A percentile compares a stretch with the other conserved stretches of the same genome.
Conservation (phyloP, 2,329 filamentous ascomycete genomes). For the Lasiodiplodia sp. region DNA sequence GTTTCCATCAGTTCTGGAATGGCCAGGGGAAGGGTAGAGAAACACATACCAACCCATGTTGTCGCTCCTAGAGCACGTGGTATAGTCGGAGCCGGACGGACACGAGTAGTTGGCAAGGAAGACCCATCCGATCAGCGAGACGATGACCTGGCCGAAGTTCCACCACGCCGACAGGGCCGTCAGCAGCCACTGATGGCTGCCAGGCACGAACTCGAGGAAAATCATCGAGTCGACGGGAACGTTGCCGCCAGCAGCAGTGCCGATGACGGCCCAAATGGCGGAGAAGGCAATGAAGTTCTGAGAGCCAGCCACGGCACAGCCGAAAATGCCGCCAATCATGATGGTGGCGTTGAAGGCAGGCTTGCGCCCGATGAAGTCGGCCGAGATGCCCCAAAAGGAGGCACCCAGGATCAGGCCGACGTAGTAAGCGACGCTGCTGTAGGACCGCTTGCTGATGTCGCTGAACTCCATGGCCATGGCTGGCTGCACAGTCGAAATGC, state of each 20-base stretch:
- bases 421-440: conserved; percentile 46
- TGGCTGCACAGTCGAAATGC: conserved; percentile 31
- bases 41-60: conserved; percentile 58
- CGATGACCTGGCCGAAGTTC: conserved; percentile 64
- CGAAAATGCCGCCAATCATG: conserved; percentile 31
- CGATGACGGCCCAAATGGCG: conserved; percentile 31
- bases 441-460: conserved; percentile 37
- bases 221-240: conserved; percentile 69
- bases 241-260: conserved; percentile 51
- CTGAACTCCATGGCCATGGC: conserved; percentile 31
- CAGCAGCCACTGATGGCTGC: conserved; percentile 65
- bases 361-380: conserved; percentile 33
- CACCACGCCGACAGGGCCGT: conserved; percentile 67
- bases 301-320: conserved; percentile 31
- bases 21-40: too few species aligned
- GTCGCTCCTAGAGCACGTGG: conserved; percentile 47
- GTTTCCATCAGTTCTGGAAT: not conserved
- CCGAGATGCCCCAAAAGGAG: conserved; percentile 50
- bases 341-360: conserved; percentile 33
- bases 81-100: conserved; percentile 37
- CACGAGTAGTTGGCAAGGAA: conserved; percentile 56
- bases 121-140: conserved; percentile 54
- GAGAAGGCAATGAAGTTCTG: conserved; percentile 34
- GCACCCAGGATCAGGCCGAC: conserved; percentile 40
- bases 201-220: conserved; percentile 69